phyloP scores from a whole-genome alignment of 1,284 basidiomycete genomes.

The Jaminaea rosea region DNA sequence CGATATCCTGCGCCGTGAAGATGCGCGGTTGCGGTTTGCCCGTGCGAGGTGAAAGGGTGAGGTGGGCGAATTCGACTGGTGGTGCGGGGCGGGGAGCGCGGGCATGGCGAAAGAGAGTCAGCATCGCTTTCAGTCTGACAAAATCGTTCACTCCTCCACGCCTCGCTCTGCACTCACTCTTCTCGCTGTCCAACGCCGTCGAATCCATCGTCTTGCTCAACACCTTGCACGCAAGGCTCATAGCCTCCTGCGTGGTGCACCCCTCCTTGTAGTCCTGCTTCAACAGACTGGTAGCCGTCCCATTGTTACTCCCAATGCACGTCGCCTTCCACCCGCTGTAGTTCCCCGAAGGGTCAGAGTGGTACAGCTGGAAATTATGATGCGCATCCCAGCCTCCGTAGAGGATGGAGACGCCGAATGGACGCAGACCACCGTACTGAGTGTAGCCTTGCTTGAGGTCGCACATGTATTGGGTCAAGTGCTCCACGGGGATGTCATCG shows the following conservation, averaged over 20 bases:
- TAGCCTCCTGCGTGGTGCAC: constrained; percentile 59
- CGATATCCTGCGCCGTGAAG: constrained; percentile 82
- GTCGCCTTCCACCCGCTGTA: constrained; percentile 99
- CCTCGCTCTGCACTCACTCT: constrained; percentile 16
- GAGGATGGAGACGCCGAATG: constrained; percentile 91
- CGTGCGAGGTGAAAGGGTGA: constrained; percentile 69
- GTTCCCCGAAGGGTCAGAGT: constrained; percentile 95
- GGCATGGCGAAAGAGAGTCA: not conserved
- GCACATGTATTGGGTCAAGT: constrained; percentile 84
- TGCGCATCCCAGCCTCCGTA: constrained; percentile 95
- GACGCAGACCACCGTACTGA: constrained; percentile 91
- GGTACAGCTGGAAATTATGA: constrained; percentile 94
- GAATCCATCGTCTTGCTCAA: constrained; percentile 99
- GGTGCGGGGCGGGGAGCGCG: not conserved
- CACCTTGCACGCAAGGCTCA: constrained; percentile 77
- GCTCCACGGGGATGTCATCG: constrained; percentile 94
- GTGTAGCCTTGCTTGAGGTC: constrained; percentile 99
- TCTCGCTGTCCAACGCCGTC: constrained; percentile 66
- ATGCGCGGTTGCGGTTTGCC: constrained; percentile 83
- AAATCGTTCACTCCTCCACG: not conserved
- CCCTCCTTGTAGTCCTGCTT: constrained; percentile 99
- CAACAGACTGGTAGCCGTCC: constrained; percentile 81
- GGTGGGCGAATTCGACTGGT: constrained; percentile 86
- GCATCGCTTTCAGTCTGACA: not conserved
- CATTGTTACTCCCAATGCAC: constrained; percentile 92